Percentiles rank a stretch among this genome's conserved stretches.
Conservation (phyloP, 305 asterid species). For the Solanum chacoense region DNA sequence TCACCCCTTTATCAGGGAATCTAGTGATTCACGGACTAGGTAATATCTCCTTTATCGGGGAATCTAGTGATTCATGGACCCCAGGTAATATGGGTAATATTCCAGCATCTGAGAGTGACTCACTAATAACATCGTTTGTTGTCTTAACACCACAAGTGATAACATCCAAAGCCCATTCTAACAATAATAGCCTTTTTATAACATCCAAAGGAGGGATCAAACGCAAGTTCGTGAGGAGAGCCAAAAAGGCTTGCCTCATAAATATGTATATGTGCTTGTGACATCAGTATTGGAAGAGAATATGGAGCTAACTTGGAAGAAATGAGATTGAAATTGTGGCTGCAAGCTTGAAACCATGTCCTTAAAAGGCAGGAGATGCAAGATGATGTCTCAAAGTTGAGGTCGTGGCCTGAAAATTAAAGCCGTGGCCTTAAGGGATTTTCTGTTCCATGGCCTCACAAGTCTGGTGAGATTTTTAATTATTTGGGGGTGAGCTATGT, state of each 20-base stretch:
- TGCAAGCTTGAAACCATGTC: not conserved
- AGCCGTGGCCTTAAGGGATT: not conserved
- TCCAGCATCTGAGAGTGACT: not conserved
- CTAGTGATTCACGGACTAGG: not conserved
- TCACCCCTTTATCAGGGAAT: not conserved
- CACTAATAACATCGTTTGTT: not conserved
- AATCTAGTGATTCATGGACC: not conserved
- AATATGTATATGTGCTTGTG: not conserved
- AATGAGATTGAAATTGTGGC: not conserved
- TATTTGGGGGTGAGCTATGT: not conserved
- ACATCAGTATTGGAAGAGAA: not conserved
- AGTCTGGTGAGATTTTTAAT: not conserved
- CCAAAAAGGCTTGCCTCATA: not conserved
- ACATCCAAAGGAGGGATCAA: not conserved
- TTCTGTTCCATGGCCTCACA: not conserved
- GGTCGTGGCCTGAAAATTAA: not conserved
- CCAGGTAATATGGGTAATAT: not conserved
- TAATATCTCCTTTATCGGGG: not conserved
- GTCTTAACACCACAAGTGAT: not conserved
- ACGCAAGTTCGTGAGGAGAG: not conserved
- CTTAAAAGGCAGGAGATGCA: not conserved
- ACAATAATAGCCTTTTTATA: not conserved
- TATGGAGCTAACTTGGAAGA: not conserved
- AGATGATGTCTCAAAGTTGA: not conserved
- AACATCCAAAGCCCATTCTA: not conserved